Conservation (phyloP, 768 basidiomycete genomes). For the Termitomyces eurrhizus region DNA sequence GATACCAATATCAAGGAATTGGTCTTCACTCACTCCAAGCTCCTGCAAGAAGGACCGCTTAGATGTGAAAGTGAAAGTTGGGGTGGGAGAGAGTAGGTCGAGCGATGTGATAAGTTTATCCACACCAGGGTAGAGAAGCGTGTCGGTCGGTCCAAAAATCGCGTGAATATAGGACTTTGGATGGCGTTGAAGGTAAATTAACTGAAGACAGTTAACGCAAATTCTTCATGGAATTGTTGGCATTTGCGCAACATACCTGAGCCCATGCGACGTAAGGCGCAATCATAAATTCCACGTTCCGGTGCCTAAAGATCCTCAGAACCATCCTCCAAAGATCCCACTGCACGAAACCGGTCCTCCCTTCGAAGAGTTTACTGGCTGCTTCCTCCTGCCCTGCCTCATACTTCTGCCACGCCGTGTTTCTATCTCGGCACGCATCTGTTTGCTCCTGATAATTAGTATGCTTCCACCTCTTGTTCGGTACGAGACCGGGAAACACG, state of each 20-base stretch:
- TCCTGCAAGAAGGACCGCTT: constrained; percentile 63
- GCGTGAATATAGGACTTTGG: constrained; percentile 92
- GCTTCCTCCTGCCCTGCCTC: constrained; percentile 89
- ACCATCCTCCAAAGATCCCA: constrained; percentile 97
- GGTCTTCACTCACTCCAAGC: constrained; percentile 73
- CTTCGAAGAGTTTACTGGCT: constrained; percentile 81
- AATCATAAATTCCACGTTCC: constrained; percentile 93
- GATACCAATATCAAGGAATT: constrained; percentile 92
- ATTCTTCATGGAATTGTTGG: not conserved
- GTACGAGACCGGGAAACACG: constrained; percentile 87
- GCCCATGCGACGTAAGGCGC: constrained; percentile 96
- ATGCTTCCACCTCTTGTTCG: constrained; percentile 69
- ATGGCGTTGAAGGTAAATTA: constrained; percentile 94
- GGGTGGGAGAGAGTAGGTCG: constrained; percentile 64
- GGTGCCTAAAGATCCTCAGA: constrained; percentile 86
- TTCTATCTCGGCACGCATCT: constrained; percentile 71
- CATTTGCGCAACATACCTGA: constrained; percentile 56
- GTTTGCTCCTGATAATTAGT: constrained; percentile 53
- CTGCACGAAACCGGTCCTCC: constrained; percentile 64
- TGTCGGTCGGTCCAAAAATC: constrained; percentile 87
- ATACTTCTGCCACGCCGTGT: constrained; percentile 91
- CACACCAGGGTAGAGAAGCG: constrained; percentile 80
- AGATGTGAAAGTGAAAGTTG: constrained; percentile 80
- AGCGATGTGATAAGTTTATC: constrained; percentile 89
- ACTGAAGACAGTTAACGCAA: constrained; percentile 37